These are phyloP conservation scores for Fusarium chlamydosporum DNA, from an alignment of 2,329 filamentous ascomycete species.

Conservation along the genomic window DNA sequence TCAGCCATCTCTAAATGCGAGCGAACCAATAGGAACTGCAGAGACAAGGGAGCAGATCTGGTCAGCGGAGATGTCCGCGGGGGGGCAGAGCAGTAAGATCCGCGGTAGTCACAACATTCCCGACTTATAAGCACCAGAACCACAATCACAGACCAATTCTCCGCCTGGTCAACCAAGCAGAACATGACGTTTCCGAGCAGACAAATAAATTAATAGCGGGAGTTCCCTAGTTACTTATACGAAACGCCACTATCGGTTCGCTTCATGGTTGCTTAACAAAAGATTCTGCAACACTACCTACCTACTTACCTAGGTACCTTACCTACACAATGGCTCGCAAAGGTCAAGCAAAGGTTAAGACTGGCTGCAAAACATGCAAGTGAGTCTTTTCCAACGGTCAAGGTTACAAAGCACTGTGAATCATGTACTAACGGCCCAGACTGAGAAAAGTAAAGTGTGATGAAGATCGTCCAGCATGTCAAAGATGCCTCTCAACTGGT, in stretches of 20 bases:
- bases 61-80: constrained; percentile 30
- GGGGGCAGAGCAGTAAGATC: constrained; percentile 20
- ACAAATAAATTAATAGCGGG: constrained; percentile 23
- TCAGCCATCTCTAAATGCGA: constrained; percentile 41
- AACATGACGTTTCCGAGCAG: constrained; percentile 40
- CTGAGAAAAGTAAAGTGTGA: constrained; percentile 44
- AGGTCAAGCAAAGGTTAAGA: constrained; percentile 40
- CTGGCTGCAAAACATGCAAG: constrained; percentile 44
- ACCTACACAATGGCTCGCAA: constrained; percentile 23
- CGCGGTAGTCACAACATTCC: constrained; percentile 2
- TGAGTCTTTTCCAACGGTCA: constrained; percentile 16
- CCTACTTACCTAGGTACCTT: background rate
- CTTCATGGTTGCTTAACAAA: background rate
- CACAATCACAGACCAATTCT: constrained; percentile 7
- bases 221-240: background rate
- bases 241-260: background rate
- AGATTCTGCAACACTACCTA: background rate
- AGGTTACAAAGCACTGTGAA: no score
- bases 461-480: constrained; percentile 38
- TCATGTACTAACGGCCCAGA: constrained; percentile 2
- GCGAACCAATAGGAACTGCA: constrained; percentile 32
- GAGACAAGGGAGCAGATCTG: background rate
- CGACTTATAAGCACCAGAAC: constrained; percentile 28
- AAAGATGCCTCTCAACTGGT: constrained; percentile 39
- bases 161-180: constrained; percentile 36